phyloP scores from a whole-genome alignment of 257 asterid species.

The Solanum chiquidenum region DNA sequence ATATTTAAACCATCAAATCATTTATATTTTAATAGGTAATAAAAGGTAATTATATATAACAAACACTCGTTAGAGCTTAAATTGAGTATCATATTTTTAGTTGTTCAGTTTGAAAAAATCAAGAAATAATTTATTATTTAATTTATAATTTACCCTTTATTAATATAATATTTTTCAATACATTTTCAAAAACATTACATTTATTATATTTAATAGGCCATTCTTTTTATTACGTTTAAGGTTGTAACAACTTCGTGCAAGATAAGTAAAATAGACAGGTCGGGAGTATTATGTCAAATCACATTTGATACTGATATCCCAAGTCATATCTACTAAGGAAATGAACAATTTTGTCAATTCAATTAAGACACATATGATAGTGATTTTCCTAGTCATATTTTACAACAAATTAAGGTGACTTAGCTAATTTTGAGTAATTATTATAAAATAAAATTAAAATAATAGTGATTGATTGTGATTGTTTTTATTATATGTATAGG shows the following conservation, averaged over 20 bases:
- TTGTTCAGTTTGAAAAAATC: neutral
- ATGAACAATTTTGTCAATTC: neutral
- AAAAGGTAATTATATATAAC: too few species aligned
- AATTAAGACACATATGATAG: neutral
- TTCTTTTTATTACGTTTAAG: neutral
- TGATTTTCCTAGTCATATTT: neutral
- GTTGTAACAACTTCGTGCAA: too few species aligned
- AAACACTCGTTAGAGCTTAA: neutral
- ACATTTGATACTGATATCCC: neutral
- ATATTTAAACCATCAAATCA: neutral
- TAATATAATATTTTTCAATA: neutral
- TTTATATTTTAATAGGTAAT: neutral
- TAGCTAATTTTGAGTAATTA: neutral
- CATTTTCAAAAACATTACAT: neutral
- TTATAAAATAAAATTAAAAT: neutral
- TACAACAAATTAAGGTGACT: neutral
- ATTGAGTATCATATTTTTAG: neutral
- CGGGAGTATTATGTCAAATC: neutral
- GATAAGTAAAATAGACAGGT: neutral
- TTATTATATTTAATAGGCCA: too few species aligned
- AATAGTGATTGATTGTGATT: neutral
- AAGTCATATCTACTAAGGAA: neutral
- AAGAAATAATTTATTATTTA: too few species aligned
- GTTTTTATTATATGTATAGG: constrained; percentile 19
- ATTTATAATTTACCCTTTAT: neutral